A percentile compares a stretch with the other conserved stretches of the same genome.
Conservation (phyloP, 306 rosid genomes). For the Oxytropis ochrocephala region DNA sequence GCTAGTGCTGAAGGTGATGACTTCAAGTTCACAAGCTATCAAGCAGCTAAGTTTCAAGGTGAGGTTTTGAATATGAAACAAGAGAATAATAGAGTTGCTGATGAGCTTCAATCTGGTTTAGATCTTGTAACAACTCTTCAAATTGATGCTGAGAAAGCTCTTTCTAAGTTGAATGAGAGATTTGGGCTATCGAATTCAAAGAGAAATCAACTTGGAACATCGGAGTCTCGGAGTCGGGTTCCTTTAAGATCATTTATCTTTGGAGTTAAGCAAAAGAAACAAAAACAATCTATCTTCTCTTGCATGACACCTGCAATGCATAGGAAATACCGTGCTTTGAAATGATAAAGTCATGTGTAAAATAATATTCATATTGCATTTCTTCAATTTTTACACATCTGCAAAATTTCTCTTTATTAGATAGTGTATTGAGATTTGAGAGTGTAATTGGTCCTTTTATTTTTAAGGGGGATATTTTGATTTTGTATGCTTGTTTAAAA, state of each 20-base stretch:
- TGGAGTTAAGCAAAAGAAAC: conserved; percentile 63
- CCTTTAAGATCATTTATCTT: conserved; percentile 89
- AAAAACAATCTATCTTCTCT: conserved; percentile 61
- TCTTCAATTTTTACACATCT: background rate
- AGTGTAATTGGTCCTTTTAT: background rate
- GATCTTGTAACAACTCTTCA: conserved; percentile 59
- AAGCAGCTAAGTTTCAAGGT: conserved; percentile 97
- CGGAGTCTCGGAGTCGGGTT: conserved; percentile 42
- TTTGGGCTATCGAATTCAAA: conserved; percentile 49
- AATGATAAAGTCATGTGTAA: conserved; percentile 35
- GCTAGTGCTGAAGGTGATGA: conserved; percentile 79
- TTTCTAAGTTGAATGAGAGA: conserved; percentile 61
- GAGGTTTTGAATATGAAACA: conserved; percentile 96
- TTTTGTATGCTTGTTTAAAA: conserved; percentile 14
- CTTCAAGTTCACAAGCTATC: conserved; percentile 84
- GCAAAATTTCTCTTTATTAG: conserved; percentile 21
- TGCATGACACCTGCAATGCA: conserved; percentile 66
- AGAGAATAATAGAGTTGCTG: conserved; percentile 86
- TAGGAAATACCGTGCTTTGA: conserved; percentile 39
- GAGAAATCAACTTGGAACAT: conserved; percentile 36
- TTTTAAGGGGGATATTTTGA: background rate
- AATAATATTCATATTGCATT: background rate
- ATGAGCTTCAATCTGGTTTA: conserved; percentile 74
- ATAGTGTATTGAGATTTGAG: conserved; percentile 16
- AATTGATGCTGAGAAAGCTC: conserved; percentile 52